phyloP scores from a whole-genome alignment of 78 protist genomes.

The Protostelium mycophagum region DNA sequence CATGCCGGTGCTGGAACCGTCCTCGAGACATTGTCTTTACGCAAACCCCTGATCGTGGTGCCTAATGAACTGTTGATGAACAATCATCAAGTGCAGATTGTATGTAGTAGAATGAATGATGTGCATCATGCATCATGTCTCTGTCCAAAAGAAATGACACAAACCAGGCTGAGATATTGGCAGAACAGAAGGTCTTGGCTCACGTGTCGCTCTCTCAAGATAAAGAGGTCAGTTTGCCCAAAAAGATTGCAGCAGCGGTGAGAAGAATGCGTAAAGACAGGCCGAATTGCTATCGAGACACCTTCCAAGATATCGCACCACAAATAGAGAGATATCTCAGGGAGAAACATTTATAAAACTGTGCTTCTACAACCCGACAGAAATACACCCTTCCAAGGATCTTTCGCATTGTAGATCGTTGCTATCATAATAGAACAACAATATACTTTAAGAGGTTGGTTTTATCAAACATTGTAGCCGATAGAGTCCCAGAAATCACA shows the following conservation, averaged over 20 bases:
- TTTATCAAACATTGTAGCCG: not conserved
- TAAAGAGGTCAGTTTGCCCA: not conserved
- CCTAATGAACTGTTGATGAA: conserved; percentile 58
- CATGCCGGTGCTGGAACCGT: conserved; percentile 72
- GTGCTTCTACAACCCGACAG: too few species aligned
- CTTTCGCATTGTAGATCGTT: too few species aligned
- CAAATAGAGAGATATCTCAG: not conserved
- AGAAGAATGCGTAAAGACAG: not conserved
- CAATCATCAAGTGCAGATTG: conserved; percentile 72
- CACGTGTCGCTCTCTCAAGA: not conserved
- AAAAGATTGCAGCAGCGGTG: not conserved
- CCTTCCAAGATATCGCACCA: not conserved
- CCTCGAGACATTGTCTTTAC: conserved; percentile 21
- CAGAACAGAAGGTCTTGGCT: not conserved
- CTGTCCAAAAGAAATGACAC: too few species aligned
- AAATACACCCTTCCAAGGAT: too few species aligned
- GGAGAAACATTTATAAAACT: not conserved
- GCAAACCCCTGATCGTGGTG: conserved; percentile 35
- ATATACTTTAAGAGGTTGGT: too few species aligned
- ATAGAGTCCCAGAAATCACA: not conserved
- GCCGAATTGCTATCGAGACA: not conserved
- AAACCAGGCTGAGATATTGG: not conserved
- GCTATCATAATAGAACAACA: too few species aligned
- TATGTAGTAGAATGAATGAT: not conserved
- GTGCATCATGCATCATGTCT: too few species aligned